These are phyloP conservation scores for Colletotrichum sp. DNA, from an alignment of 2,329 filamentous ascomycete genomes.

Conservation along the genomic window DNA sequence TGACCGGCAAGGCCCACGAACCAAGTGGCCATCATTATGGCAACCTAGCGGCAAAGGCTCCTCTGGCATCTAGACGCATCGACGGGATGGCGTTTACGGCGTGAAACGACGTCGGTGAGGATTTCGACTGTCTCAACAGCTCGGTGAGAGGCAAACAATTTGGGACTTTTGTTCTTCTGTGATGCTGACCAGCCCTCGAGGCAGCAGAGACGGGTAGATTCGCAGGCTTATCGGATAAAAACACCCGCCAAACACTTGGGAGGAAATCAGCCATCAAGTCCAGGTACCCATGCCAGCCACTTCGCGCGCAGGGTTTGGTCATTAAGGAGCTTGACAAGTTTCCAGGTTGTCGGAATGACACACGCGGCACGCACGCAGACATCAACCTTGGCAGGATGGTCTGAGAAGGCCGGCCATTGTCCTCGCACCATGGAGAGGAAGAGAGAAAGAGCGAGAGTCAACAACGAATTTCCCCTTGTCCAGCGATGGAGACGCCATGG, in stretches of 20 bases:
- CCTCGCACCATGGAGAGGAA: background rate
- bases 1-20: background rate
- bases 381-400: background rate
- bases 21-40: background rate
- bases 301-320: background rate
- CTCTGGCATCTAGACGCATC: background rate
- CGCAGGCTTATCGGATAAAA: background rate
- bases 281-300: background rate
- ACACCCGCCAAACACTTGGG: background rate
- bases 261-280: background rate
- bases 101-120: background rate
- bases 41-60: background rate
- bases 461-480: background rate
- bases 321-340: background rate
- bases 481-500: background rate
- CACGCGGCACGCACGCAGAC: background rate
- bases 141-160: background rate
- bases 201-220: background rate
- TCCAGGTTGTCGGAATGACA: background rate
- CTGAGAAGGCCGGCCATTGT: background rate
- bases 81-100: background rate
- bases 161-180: background rate
- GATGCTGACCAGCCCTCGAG: background rate
- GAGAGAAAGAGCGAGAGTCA: background rate
- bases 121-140: background rate